Conservation (phyloP, 2,329 filamentous ascomycete genomes). For the Hypoxylon rubiginosum region DNA sequence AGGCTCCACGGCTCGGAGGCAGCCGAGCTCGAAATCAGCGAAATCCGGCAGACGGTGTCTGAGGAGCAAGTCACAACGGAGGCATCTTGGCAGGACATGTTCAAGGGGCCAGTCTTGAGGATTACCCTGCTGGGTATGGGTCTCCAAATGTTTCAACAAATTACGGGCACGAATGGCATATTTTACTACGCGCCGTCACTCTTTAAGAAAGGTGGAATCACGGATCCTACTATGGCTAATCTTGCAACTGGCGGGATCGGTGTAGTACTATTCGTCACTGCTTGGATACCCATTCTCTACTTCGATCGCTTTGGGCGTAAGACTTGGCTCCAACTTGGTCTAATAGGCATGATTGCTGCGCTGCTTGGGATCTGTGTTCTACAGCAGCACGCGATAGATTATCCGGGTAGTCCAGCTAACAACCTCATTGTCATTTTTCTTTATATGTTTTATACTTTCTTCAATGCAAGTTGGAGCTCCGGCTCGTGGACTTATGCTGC, state of each 20-base stretch:
- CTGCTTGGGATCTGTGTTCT: conserved; percentile 44
- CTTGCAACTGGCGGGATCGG: conserved; percentile 46
- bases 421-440: conserved; percentile 46
- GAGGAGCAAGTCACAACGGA: conserved; percentile 38
- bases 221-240: conserved; percentile 42
- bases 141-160: conserved; percentile 50
- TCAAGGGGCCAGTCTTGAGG: conserved; percentile 47
- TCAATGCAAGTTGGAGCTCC: conserved; percentile 46
- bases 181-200: conserved; percentile 50
- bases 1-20: conserved; percentile 46
- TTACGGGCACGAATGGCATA: conserved; percentile 50
- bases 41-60: conserved; percentile 44
- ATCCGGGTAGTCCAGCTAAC: conserved; percentile 36
- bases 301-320: conserved; percentile 47
- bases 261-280: conserved; percentile 44
- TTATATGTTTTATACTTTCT: conserved; percentile 45
- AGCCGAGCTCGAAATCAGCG: conserved; percentile 69
- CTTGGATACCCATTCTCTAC: conserved; percentile 47
- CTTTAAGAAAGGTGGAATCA: conserved; percentile 42
- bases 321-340: conserved; percentile 45
- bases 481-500: conserved; percentile 47
- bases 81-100: conserved; percentile 49
- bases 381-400: conserved; percentile 44
- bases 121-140: conserved; percentile 50
- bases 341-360: conserved; percentile 44